Conservation (phyloP, 768 basidiomycete species). For the Tephrocybe rancida region DNA sequence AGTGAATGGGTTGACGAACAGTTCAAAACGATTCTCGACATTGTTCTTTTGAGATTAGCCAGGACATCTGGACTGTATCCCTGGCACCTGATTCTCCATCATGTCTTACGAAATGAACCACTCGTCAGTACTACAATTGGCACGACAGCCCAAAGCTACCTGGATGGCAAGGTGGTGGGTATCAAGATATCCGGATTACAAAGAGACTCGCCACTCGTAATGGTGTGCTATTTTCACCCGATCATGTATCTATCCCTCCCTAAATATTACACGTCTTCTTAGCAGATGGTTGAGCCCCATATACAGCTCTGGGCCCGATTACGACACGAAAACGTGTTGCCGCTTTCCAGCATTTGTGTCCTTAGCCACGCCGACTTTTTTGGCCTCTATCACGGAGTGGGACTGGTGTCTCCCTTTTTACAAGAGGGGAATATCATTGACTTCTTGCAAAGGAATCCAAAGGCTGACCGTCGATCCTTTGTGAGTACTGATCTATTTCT, state of each 20-base stretch:
- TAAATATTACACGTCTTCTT: not conserved
- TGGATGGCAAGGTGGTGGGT: too few relatives aligned
- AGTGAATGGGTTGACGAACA: not conserved
- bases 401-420: conserved; percentile 5
- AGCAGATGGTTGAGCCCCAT: not conserved
- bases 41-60: not conserved
- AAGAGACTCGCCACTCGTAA: too few relatives aligned
- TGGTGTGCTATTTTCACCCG: not conserved
- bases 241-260: not conserved
- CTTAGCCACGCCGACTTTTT: not conserved
- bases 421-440: not conserved
- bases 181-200: too few relatives aligned
- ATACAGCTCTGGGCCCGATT: not conserved
- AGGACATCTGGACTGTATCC: not conserved
- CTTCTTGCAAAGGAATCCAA: not conserved
- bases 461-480: not conserved
- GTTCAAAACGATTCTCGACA: not conserved
- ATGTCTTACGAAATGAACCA: not conserved
- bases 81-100: not conserved
- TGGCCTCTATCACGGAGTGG: too few relatives aligned
- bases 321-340: not conserved
- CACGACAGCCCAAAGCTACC: too few relatives aligned
- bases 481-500: not conserved
- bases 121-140: too few relatives aligned
- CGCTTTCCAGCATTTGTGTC: not conserved